These are phyloP conservation scores for Fusarium transvaalense DNA, from an alignment of 2,329 filamentous ascomycete species.

Conservation along the genomic window DNA sequence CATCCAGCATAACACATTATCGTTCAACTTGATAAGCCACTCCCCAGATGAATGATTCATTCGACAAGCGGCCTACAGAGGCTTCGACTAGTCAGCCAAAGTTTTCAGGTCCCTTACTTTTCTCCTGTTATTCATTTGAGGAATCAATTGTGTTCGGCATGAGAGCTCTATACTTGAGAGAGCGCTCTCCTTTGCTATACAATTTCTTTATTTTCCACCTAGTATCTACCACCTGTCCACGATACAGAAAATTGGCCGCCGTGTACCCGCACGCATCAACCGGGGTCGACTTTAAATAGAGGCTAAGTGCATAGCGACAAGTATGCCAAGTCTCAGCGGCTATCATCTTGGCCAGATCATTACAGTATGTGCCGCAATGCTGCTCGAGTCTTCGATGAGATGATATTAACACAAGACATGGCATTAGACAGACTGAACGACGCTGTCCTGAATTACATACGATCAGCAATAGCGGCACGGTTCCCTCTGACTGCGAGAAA, in stretches of 20 bases:
- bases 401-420: too few relatives aligned
- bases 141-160: not conserved
- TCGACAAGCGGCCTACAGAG: not conserved
- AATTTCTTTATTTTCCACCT: not conserved
- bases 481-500: not conserved
- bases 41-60: not conserved
- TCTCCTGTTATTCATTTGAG: not conserved
- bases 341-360: too few relatives aligned
- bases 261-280: not conserved
- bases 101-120: not conserved
- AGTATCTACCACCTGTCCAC: not conserved
- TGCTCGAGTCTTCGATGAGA: too few relatives aligned
- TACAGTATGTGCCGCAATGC: too few relatives aligned
- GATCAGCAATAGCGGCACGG: not conserved
- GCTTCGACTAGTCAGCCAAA: not conserved
- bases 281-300: not conserved
- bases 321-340: too few relatives aligned
- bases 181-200: not conserved
- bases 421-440: too few relatives aligned
- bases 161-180: not conserved
- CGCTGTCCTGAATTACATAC: too few relatives aligned
- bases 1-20: not conserved
- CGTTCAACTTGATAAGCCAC: not conserved
- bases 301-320: not conserved
- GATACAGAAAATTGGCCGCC: not conserved